Base-by-base conservation (phyloP, 768 basidiomycete species). In the Tremella mesenterica region DNA sequence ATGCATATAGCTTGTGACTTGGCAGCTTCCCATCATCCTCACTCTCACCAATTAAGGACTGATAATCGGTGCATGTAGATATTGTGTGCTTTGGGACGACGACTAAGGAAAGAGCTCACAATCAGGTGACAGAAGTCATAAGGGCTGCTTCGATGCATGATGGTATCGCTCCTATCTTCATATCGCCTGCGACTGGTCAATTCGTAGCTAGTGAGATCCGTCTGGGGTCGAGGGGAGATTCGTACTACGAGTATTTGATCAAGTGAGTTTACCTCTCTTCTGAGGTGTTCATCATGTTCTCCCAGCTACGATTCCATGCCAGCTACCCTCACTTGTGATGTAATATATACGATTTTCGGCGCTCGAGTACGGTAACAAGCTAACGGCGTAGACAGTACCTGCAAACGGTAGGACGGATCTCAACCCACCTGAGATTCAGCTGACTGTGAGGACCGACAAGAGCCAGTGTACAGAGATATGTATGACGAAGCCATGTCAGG, bases 221-320 rank as follows among this genome's bases (percentile, higher is more conserved):
- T 12, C 80, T 97, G 20, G 92, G 92, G 25, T 90, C 90, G 29
- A 79, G 90, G 38, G 92, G 85, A 27, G 92, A 97, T 71, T 90
- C 88, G 2, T 96, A 84, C 74, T 97, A 95, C 67, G 92, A 93
- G 71, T 90, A 92, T 67, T 74, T 90, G 14, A 66, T 91, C 14
- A 67, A 70, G 85, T 86, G 57, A 75, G 81, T 72, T 8, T n/a
- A n/a, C n/a, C n/a, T n/a, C n/a, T n/a, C n/a, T n/a, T n/a, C n/a
- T n/a, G n/a, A n/a, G n/a, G n/a, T n/a, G n/a, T n/a, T n/a, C n/a
- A n/a, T n/a, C n/a, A n/a, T n/a, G n/a, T n/a, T n/a, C n/a, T n/a
- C n/a, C n/a, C n/a, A n/a, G n/a, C n/a, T n/a, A n/a, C n/a, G n/a
- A 3, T 4, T 41, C 14, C 38, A 41, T 16, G 38, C 4, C 38